phyloP scores from a whole-genome alignment of 108 stramenopile genomes.

The Cyclotella atomus region DNA sequence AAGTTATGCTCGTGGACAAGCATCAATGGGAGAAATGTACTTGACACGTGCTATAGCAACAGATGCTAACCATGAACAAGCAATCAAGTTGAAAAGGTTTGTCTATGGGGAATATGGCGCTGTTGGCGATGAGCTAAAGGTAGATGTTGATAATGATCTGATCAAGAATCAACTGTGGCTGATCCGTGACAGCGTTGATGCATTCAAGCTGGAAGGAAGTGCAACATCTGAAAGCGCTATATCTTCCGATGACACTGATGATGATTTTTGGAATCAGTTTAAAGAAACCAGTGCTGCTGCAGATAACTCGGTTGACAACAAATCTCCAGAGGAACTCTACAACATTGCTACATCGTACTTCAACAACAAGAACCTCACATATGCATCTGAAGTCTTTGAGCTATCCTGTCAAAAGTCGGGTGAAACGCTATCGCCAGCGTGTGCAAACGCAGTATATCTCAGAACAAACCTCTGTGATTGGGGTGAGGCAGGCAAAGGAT shows the following conservation, averaged over 20 bases:
- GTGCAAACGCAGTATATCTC: slow-evolving; percentile 81
- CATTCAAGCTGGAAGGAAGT: slow-evolving; percentile 7
- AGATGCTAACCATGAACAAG: slow-evolving; percentile 55
- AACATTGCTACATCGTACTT: slow-evolving; percentile 70
- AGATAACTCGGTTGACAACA: slow-evolving; percentile 10
- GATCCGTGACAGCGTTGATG: slow-evolving; percentile 31
- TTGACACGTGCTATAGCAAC: slow-evolving; percentile 63
- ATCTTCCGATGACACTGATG: neutral
- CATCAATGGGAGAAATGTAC: slow-evolving; percentile 71
- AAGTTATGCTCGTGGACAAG: slow-evolving; percentile 67
- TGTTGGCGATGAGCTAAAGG: neutral
- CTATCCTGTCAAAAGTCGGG: slow-evolving; percentile 68
- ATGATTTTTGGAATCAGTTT: slow-evolving; percentile 23
- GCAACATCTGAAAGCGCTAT: neutral
- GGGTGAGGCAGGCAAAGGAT: slow-evolving; percentile 74
- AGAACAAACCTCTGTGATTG: slow-evolving; percentile 78
- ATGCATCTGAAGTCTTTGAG: slow-evolving; percentile 78
- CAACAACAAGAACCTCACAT: slow-evolving; percentile 58
- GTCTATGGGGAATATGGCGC: slow-evolving; percentile 1
- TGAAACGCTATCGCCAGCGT: slow-evolving; percentile 54
- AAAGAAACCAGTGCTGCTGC: slow-evolving; percentile 1
- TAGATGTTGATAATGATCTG: neutral
- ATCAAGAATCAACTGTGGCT: slow-evolving; percentile 10
- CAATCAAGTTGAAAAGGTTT: slow-evolving; percentile 35
- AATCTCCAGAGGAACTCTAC: slow-evolving; percentile 74